A percentile compares a stretch with the other conserved stretches of the same genome.
These are phyloP conservation scores for Gleditsia sinensis DNA, from an alignment of 306 rosid species.

Conservation along the genomic window DNA sequence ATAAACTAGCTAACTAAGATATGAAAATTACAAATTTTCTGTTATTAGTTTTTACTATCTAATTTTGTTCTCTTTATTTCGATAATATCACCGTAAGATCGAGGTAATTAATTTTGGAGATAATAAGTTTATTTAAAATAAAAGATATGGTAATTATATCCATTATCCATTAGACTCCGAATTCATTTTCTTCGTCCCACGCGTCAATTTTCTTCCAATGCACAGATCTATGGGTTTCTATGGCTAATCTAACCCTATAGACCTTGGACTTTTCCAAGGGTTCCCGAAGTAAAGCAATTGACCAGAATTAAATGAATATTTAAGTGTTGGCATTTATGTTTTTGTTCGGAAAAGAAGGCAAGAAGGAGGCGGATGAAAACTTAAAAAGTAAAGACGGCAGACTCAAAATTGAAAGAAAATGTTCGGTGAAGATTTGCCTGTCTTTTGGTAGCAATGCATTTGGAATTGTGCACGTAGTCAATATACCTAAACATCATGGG, in stretches of 20 bases:
- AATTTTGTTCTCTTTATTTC: no score
- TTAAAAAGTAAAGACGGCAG: background rate
- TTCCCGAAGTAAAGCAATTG: background rate
- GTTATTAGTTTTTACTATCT: background rate
- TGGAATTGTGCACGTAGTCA: slow-evolving; percentile 5
- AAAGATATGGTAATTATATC: background rate
- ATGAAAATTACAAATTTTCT: background rate
- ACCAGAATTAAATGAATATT: no score
- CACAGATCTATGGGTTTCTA: no score
- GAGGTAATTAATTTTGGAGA: background rate
- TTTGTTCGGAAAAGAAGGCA: background rate
- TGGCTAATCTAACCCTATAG: no score
- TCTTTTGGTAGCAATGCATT: slow-evolving; percentile 24
- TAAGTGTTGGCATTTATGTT: background rate
- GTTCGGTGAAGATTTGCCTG: slow-evolving; percentile 10
- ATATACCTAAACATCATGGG: background rate
- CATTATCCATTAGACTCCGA: no score
- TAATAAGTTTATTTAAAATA: background rate
- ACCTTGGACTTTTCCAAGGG: background rate
- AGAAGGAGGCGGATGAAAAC: background rate
- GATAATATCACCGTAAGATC: background rate
- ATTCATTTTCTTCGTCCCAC: no score
- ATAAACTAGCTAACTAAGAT: background rate
- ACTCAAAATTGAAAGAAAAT: background rate
- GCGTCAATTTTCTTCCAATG: no score